Conservation (phyloP, 495 filamentous ascomycete genomes). For the Aspergillus kassunensis region DNA sequence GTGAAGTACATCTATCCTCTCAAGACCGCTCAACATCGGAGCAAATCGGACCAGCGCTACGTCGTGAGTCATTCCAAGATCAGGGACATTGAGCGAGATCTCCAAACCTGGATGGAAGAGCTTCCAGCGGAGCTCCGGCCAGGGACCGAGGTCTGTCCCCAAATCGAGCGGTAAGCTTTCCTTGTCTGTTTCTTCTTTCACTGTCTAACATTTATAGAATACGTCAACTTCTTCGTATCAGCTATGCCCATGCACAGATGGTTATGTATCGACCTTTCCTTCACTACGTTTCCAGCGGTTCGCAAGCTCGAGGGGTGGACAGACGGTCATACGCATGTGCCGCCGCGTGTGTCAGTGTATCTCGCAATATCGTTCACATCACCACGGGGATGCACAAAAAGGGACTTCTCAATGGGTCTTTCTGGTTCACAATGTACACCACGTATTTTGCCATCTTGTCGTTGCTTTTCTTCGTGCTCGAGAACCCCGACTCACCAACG, state of each 20-base stretch:
- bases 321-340: slow-evolving; percentile 88
- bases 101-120: slow-evolving; percentile 78
- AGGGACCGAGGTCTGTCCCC: slow-evolving; percentile 65
- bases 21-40: slow-evolving; percentile 55
- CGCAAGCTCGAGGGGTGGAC: slow-evolving; percentile 66
- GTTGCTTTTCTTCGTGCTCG: slow-evolving; percentile 82
- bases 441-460: slow-evolving; percentile 93
- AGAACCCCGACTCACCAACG: slow-evolving; percentile 74
- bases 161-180: slow-evolving; percentile 65
- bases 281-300: slow-evolving; percentile 80
- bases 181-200: background rate
- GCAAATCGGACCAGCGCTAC: slow-evolving; percentile 60
- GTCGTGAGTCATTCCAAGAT: slow-evolving; percentile 86
- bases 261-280: slow-evolving; percentile 93
- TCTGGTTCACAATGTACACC: slow-evolving; percentile 97
- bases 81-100: slow-evolving; percentile 82
- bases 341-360: slow-evolving; percentile 85
- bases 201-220: slow-evolving; percentile 46
- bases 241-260: slow-evolving; percentile 89
- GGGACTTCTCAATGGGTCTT: slow-evolving; percentile 79
- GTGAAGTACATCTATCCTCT: slow-evolving; percentile 87
- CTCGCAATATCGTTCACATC: slow-evolving; percentile 91
- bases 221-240: slow-evolving; percentile 81
- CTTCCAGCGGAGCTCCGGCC: slow-evolving; percentile 72
- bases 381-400: slow-evolving; percentile 83